phyloP scores from a whole-genome alignment of 1,139 yeast genomes.

The Yamadazyma taylorii region DNA sequence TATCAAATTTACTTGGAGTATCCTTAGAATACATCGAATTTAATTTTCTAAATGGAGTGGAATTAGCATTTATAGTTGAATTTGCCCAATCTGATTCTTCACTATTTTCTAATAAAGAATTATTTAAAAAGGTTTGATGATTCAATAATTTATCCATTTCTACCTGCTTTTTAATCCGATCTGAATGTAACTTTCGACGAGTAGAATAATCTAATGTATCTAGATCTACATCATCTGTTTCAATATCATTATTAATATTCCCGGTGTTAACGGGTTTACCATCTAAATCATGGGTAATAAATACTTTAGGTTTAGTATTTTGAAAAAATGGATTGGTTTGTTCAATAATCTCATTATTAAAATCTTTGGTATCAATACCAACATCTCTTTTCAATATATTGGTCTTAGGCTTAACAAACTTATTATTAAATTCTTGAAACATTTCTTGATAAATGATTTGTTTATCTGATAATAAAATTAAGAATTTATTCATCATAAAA shows the following conservation, averaged over 20 bases:
- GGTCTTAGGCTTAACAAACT: conserved; percentile 63
- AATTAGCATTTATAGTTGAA: conserved; percentile 7
- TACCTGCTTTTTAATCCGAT: conserved; percentile 15
- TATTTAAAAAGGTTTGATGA: conserved; percentile 11
- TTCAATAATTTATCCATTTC: conserved; percentile 14
- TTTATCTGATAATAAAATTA: conserved; percentile 55
- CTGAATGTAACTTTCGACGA: conserved; percentile 15
- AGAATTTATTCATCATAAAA: conserved; percentile 45
- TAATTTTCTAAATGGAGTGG: conserved; percentile 10
- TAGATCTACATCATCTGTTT: not conserved
- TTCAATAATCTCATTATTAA: conserved; percentile 28
- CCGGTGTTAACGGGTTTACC: conserved; percentile 30
- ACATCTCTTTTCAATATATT: conserved; percentile 60
- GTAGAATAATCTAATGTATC: not conserved
- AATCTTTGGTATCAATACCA: conserved; percentile 55
- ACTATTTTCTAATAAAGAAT: conserved; percentile 5
- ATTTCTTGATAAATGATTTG: conserved; percentile 61
- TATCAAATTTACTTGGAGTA: conserved; percentile 2
- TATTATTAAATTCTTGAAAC: conserved; percentile 61
- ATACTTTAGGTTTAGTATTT: conserved; percentile 39
- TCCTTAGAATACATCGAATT: conserved; percentile 1
- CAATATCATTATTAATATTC: conserved; percentile 8
- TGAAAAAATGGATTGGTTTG: conserved; percentile 20
- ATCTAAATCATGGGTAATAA: conserved; percentile 47
- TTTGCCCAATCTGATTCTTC: conserved; percentile 12